Base-by-base conservation (phyloP, 192 early-diverging fungal genomes). In the Rhizophagus prolifer region DNA sequence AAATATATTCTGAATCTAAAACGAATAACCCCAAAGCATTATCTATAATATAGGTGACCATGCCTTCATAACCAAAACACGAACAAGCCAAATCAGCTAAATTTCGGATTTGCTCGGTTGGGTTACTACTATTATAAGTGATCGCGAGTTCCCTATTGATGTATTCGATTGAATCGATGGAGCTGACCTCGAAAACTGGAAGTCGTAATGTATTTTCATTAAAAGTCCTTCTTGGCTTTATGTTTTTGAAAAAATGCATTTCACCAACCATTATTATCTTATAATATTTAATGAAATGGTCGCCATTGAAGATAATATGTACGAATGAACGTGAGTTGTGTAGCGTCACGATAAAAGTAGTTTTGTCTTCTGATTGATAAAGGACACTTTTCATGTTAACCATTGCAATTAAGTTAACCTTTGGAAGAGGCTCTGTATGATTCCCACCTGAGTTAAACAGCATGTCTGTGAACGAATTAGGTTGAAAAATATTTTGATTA, bases 1-100 rank as follows among this genome's bases (percentile, higher is more conserved):
- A 30, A 19, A 66, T 36, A 34, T 19, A 36, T 66, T 34, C 19
- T 8, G 64, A 66, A 34, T 66, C 64, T 38, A 66, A 66, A 19
- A 66, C 31, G 8, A 66, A 66, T 21, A 66, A 28, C 1, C 64
- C 31, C 30, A 60, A 80, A 25, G 30, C 75, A 72, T 80, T 63
- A 68, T 81, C 74, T 58, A 69, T 69, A 25, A 69, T 58, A 54
- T 21, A 54, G 0, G 50, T 54, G 50, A 54, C 21, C 21, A 54
- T 54, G 14, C 50, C 50, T 54, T 54, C 50, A 54, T 21, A 54
- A 54, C 50, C 50, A 54, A 54, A 54, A 54, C 50, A 54, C 1
- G 19, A 21, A 54, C 16, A 19, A n/a, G 16, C 16, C 3, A 54
- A 6, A 19, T 54, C 50, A 54, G 16, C 21, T 21, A 16, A 54